A percentile compares a stretch with the other conserved stretches of the same genome.
Conservation (phyloP, 345 rosid genomes). For the Chamaenerion angustifolium region DNA sequence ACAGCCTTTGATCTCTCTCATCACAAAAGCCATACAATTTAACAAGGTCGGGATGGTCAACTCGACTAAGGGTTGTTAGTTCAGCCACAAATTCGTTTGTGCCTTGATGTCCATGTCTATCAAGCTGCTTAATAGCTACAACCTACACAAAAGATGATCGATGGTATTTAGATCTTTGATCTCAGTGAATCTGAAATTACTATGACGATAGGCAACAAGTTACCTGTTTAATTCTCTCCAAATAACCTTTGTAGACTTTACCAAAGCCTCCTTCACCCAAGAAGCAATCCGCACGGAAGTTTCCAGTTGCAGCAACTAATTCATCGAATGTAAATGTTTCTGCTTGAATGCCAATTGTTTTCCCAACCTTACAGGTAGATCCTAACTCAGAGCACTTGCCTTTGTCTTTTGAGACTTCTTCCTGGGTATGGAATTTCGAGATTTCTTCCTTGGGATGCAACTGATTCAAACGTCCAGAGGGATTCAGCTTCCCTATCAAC, state of each 20-base stretch:
- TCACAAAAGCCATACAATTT: constrained; percentile 82
- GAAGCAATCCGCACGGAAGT: constrained; percentile 4
- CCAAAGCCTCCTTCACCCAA: constrained; percentile 5
- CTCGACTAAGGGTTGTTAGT: constrained; percentile 58
- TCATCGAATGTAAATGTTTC: not conserved
- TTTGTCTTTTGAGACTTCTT: too few species aligned
- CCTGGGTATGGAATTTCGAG: too few species aligned
- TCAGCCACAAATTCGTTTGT: constrained; percentile 71
- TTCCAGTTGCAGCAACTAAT: not conserved
- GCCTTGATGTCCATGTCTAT: constrained; percentile 68
- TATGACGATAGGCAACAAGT: too few species aligned
- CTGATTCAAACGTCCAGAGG: too few species aligned
- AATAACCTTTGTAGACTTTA: constrained; percentile 1
- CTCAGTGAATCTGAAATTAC: too few species aligned
- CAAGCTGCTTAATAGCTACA: constrained; percentile 83
- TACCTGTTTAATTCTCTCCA: not conserved
- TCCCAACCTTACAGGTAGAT: too few species aligned
- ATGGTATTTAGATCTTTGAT: too few species aligned
- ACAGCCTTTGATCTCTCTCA: constrained; percentile 66
- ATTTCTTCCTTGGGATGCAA: too few species aligned
- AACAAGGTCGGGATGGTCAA: constrained; percentile 69
- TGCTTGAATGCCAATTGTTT: too few species aligned
- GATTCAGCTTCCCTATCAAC: too few species aligned
- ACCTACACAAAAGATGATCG: constrained; percentile 23
- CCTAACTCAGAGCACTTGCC: too few species aligned